Conservation (phyloP, 768 basidiomycete genomes). For the Psilocybe sp. region DNA sequence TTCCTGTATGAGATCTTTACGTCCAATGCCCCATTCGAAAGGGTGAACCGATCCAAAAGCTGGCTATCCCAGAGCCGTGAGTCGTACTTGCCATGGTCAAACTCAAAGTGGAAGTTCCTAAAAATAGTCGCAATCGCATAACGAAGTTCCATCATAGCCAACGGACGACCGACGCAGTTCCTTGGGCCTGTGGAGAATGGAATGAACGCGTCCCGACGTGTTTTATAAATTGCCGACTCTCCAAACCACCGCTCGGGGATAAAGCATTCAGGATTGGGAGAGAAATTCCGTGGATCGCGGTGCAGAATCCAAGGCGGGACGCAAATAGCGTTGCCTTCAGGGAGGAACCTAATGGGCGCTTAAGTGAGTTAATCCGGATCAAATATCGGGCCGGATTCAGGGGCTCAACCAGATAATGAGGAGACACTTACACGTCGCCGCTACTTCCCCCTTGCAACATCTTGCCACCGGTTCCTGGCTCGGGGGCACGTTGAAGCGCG, state of each 20-base stretch:
- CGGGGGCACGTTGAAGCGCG: constrained; percentile 28
- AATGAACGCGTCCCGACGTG: constrained; percentile 27
- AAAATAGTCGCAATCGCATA: constrained; percentile 23
- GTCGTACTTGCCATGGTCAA: constrained; percentile 20
- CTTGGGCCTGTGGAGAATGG: constrained; percentile 44
- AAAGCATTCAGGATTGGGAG: constrained; percentile 33
- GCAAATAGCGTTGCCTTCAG: constrained; percentile 35
- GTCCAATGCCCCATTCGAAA: not conserved
- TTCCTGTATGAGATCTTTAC: no score
- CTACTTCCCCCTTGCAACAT: constrained; percentile 8
- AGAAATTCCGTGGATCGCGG: constrained; percentile 35
- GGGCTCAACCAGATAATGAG: no score
- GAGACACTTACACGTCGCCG: no score
- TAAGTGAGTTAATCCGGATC: no score
- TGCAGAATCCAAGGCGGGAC: constrained; percentile 37
- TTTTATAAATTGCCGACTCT: not conserved
- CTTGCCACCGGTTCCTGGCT: constrained; percentile 23
- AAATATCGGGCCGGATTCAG: no score
- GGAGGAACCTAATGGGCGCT: constrained; percentile 28
- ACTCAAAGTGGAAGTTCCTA: constrained; percentile 23
- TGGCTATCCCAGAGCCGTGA: constrained; percentile 19
- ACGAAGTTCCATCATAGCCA: constrained; percentile 36
- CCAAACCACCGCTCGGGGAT: constrained; percentile 37
- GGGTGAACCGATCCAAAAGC: constrained; percentile 22
- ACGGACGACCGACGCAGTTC: constrained; percentile 44